Evolutionary conservation across 352 stramenopile species (phyloP), one percentile per base, ranked within the genome.

Genomic region (Globisporangium abappressorium): DNA sequence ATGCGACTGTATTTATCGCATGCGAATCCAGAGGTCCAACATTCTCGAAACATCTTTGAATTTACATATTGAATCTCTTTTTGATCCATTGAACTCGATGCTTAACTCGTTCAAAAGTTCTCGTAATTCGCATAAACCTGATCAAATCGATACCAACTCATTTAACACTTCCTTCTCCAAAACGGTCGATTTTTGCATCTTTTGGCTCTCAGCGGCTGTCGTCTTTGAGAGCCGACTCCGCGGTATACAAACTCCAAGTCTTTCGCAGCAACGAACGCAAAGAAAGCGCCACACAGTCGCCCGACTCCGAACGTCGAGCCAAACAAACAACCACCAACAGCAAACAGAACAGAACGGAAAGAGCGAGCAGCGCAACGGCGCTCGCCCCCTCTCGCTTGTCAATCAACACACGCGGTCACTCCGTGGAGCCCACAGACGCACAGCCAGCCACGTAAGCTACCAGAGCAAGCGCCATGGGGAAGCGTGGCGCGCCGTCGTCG

Each of bases 191-290:
- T 33, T 49, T n/a, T n/a, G 15, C 41, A 49, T n/a, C 15, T 49
- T 20, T 20, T 41, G 34, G 34, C 6, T 41, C 14, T 41, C 34
- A 15, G 2, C 12, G 34, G 8, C 33, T 46, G 56, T 62, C 56
- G 24, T 7, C 24, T 57, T 14, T 34, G 11, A 7, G 12, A 57
- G 6, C 24, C 51, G 51, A 57, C 51, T 33, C 51, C 34, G 38
- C 38, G 53, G 12, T 6, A 59, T 59, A 59, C 54, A 59, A 59
- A 59, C 54, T 24, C 54, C 54, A 41, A 59, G 54, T 41, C 5
- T 15, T 3, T 26, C 24, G 24, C 24, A 26, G 24, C 1, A 26
- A 26, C 24, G 24, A 26, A 5, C 5, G 24, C 51, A 57, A n/a
- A 56, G 3, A 22, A 8, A 28, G 47, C 47, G 47, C n/a, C 47